phyloP scores from a whole-genome alignment of 805 yeast genomes.

The Suhomyces pyralidae region DNA sequence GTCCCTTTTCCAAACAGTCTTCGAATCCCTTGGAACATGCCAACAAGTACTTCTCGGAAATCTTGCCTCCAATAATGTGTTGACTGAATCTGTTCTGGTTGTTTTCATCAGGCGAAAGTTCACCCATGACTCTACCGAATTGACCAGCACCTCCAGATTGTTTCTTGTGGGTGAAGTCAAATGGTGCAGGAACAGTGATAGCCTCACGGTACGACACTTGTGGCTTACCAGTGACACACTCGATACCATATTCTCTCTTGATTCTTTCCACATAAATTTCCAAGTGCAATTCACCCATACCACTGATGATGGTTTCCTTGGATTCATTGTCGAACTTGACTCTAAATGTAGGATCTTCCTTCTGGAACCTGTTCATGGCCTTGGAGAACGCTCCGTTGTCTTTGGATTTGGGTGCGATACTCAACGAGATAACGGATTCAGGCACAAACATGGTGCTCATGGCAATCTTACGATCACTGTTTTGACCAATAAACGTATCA shows the following conservation, averaged over 20 bases:
- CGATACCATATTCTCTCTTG: slow-evolving; percentile 95
- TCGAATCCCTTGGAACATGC: slow-evolving; percentile 96
- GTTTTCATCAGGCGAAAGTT: slow-evolving; percentile 59
- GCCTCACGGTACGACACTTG: slow-evolving; percentile 98
- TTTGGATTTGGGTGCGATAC: slow-evolving; percentile 83
- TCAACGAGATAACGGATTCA: slow-evolving; percentile 94
- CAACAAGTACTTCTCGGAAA: slow-evolving; percentile 87
- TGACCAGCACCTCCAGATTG: slow-evolving; percentile 99
- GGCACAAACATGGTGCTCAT: slow-evolving; percentile 99
- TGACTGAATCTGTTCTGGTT: slow-evolving; percentile 71
- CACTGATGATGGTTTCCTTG: slow-evolving; percentile 91
- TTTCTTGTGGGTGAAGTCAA: slow-evolving; percentile 94
- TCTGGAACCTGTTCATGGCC: slow-evolving; percentile 96
- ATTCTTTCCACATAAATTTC: slow-evolving; percentile 98
- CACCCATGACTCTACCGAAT: slow-evolving; percentile 94
- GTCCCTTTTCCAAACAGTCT: slow-evolving; percentile 94
- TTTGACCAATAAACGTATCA: slow-evolving; percentile 90
- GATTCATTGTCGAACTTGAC: slow-evolving; percentile 87
- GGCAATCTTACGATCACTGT: slow-evolving; percentile 59
- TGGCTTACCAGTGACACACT: slow-evolving; percentile 93
- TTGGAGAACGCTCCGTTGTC: slow-evolving; percentile 88
- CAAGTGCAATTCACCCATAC: slow-evolving; percentile 97
- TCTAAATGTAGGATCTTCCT: slow-evolving; percentile 98
- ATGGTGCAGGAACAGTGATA: slow-evolving; percentile 63
- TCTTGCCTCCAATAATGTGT: slow-evolving; percentile 93